Base-by-base conservation (phyloP, 768 basidiomycete genomes). In the Tulasnella sp. region DNA sequence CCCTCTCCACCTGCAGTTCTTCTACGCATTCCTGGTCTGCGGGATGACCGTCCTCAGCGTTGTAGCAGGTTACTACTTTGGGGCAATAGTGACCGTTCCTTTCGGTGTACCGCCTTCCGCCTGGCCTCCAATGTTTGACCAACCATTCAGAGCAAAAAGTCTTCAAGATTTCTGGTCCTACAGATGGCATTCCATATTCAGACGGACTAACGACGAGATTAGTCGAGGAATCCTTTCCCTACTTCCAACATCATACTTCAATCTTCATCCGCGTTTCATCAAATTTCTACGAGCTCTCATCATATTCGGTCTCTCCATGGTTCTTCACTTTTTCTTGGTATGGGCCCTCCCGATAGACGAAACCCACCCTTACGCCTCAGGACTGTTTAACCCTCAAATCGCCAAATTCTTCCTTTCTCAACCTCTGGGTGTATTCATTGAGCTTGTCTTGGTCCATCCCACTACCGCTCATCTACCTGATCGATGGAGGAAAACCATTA, bases 111-210 rank as follows among this genome's bases (percentile, higher is more conserved):
- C 53, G 9, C 37, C 39, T 13, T 49, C 51, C 5, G n/a, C 32
- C 13, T 56, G 52, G 56, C 56, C 50, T 8, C 51, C 55, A 35
- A 37, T 56, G 7, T 57, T 54, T 45, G 39, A 54, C 27, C 16
- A 16, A 13, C 57, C 56, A n/a, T 57, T 45, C 35, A 19, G 19
- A 10, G 27, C 56, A 2, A 40, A 10, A 19, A 45, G 42, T 31
- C 37, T 57, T 3, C 34, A 32, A 25, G 57, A 57, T 37, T 57
- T 56, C 31, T 57, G 57, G 57, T 16, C 37, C 28, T 37, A 45
- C n/a, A 28, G 52, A n/a, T 57, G 57, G 57, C 57, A 57, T 37
- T 24, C 48, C 2, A 29, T 55, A 10, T 56, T 55, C 54, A 19
- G 54, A 16, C 40, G 54, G 16, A 24, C 29, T 16, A 55, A 51